A percentile compares a stretch with the other conserved stretches of the same genome.
phyloP scores from a whole-genome alignment of 2,329 filamentous ascomycete genomes.

The Esteya vermicola region DNA sequence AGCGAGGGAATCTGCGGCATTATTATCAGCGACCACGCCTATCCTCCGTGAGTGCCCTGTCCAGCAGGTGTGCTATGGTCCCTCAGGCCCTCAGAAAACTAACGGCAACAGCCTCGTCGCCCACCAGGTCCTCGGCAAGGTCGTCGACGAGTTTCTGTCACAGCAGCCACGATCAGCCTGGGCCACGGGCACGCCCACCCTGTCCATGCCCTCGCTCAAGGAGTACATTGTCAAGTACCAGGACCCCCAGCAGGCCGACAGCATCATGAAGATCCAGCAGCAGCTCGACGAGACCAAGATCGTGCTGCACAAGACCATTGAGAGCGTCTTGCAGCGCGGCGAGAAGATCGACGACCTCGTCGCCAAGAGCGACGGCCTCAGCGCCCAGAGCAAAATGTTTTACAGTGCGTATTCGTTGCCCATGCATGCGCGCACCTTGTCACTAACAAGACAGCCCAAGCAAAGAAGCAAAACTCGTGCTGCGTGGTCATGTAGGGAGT shows the following conservation, averaged over 20 bases:
- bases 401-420: slow-evolving; percentile 41
- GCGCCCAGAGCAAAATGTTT: slow-evolving; percentile 93
- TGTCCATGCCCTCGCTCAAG: slow-evolving; percentile 52
- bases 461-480: slow-evolving; percentile 72
- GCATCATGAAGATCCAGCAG: slow-evolving; percentile 89
- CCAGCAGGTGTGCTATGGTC: too few relatives aligned
- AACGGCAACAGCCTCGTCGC: slow-evolving; percentile 46
- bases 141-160: slow-evolving; percentile 74
- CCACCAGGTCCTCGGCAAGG: slow-evolving; percentile 74
- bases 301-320: slow-evolving; percentile 91
- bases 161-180: slow-evolving; percentile 53
- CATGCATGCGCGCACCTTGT: not conserved
- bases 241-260: slow-evolving; percentile 76
- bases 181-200: slow-evolving; percentile 26
- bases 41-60: slow-evolving; percentile 32
- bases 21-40: slow-evolving; percentile 64
- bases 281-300: slow-evolving; percentile 97
- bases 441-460: slow-evolving; percentile 33
- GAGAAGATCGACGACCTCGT: slow-evolving; percentile 96
- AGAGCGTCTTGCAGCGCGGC: slow-evolving; percentile 71
- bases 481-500: slow-evolving; percentile 55
- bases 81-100: too few relatives aligned
- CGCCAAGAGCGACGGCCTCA: slow-evolving; percentile 82
- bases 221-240: slow-evolving; percentile 66
- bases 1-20: slow-evolving; percentile 63